These are phyloP conservation scores for Penicillium soppii DNA, from an alignment of 495 filamentous ascomycete genomes.

Conservation along the genomic window DNA sequence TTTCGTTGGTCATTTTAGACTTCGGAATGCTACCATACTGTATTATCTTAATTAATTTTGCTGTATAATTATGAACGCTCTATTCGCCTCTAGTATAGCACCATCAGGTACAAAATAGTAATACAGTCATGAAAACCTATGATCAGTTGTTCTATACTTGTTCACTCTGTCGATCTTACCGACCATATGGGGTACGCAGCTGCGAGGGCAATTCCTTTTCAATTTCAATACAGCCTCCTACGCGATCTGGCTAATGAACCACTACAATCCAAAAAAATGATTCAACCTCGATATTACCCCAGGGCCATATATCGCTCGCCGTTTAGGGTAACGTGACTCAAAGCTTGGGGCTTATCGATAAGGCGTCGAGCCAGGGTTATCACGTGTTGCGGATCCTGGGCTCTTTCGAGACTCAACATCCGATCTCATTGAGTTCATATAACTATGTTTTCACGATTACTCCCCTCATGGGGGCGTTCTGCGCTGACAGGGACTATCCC, in stretches of 20 bases:
- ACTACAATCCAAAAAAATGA: neutral
- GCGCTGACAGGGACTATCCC: constrained; percentile 13
- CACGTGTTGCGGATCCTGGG: constrained; percentile 18
- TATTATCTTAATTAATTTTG: neutral
- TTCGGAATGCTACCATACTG: neutral
- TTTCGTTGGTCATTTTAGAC: constrained; percentile 6
- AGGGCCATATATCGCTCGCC: neutral
- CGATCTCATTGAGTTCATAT: constrained; percentile 13
- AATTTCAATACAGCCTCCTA: too few species aligned
- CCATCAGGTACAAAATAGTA: too few species aligned
- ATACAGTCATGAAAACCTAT: too few species aligned
- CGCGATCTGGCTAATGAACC: neutral
- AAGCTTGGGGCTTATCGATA: constrained; percentile 17
- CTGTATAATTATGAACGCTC: neutral
- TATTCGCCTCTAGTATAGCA: too few species aligned
- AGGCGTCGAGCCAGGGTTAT: neutral
- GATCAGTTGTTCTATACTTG: too few species aligned
- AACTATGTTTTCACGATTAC: constrained; percentile 34
- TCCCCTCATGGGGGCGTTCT: constrained; percentile 28
- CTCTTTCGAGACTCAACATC: constrained; percentile 10
- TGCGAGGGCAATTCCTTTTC: too few species aligned
- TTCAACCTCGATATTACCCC: neutral
- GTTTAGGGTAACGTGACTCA: constrained; percentile 4
- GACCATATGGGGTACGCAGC: too few species aligned
- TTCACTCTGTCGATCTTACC: too few species aligned